phyloP scores from a whole-genome alignment of 176 grass and related monocot genomes.

The Hyparrhenia diplandra region DNA sequence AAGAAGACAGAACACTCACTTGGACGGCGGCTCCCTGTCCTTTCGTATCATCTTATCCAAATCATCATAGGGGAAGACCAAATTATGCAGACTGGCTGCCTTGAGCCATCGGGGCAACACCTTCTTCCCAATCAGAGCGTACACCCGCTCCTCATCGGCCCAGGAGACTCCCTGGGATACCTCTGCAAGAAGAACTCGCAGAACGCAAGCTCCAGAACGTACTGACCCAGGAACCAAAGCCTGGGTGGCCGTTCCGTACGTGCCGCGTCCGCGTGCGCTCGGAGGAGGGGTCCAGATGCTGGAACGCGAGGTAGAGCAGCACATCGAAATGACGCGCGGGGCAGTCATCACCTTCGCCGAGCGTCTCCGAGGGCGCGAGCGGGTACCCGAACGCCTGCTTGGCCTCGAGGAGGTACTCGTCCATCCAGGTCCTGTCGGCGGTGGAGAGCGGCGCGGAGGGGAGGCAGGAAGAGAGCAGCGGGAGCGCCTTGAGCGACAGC shows the following conservation, averaged over 20 bases:
- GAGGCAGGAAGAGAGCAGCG: constrained; percentile 89
- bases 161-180: constrained; percentile 89
- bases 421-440: constrained; percentile 81
- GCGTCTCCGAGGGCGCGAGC: constrained; percentile 70
- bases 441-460: constrained; percentile 70
- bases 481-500: constrained; percentile 87
- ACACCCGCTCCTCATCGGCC: constrained; percentile 95
- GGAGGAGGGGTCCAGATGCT: constrained; percentile 68
- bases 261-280: constrained; percentile 89
- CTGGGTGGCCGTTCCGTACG: constrained; percentile 81
- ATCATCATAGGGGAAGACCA: constrained; percentile 94
- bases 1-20: constrained; percentile 53
- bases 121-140: constrained; percentile 73
- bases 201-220: constrained; percentile 83
- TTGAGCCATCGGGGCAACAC: constrained; percentile 78
- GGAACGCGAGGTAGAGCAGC: constrained; percentile 91
- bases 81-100: constrained; percentile 90
- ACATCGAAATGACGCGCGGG: constrained; percentile 91
- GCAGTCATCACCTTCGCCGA: constrained; percentile 74
- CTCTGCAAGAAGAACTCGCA: constrained; percentile 92
- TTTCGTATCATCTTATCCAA: constrained; percentile 92
- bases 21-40: constrained; percentile 70
- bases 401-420: constrained; percentile 96
- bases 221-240: constrained; percentile 82
- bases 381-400: constrained; percentile 98